Evolutionary conservation across 163 green algal species (phyloP).

Genomic region (Prototheca stagnorum): DNA sequence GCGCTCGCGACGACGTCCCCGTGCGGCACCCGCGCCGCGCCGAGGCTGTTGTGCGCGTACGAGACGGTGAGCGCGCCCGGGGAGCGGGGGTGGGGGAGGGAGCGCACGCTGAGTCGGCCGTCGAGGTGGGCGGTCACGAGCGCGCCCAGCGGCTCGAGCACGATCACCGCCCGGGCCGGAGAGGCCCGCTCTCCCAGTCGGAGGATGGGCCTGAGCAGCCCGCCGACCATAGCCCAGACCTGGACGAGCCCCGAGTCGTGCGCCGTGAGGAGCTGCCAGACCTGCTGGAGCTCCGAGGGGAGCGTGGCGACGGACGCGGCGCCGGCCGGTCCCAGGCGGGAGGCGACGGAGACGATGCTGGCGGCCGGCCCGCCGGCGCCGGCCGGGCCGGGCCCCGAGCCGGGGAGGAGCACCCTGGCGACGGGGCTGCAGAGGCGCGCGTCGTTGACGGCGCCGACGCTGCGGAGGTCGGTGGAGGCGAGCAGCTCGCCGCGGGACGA

Average conservation of each 20-base stretch:
- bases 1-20: conserved; percentile 4
- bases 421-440: conserved; percentile 10
- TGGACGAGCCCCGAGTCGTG: conserved; percentile 21
- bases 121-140: conserved; percentile 23
- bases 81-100: neutral
- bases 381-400: too few relatives aligned
- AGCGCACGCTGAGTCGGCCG: conserved; percentile 10
- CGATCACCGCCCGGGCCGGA: conserved; percentile 8
- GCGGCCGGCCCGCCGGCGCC: neutral
- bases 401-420: conserved; percentile 1
- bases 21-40: conserved; percentile 1
- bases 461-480: conserved; percentile 6
- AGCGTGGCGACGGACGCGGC: neutral
- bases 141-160: conserved; percentile 22
- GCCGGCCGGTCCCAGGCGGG: neutral
- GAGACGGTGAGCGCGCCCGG: neutral
- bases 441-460: conserved; percentile 8
- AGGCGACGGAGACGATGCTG: neutral
- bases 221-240: conserved; percentile 16
- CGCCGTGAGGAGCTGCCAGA: conserved; percentile 28
- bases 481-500: conserved; percentile 5
- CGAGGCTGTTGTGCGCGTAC: neutral
- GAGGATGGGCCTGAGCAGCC: conserved; percentile 14
- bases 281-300: conserved; percentile 10
- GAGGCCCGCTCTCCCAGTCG: conserved; percentile 14